Evolutionary conservation across 1,284 basidiomycete genomes (phyloP), one percentile per base, ranked within the genome.

Genomic region (Rhodofomes roseus): DNA sequence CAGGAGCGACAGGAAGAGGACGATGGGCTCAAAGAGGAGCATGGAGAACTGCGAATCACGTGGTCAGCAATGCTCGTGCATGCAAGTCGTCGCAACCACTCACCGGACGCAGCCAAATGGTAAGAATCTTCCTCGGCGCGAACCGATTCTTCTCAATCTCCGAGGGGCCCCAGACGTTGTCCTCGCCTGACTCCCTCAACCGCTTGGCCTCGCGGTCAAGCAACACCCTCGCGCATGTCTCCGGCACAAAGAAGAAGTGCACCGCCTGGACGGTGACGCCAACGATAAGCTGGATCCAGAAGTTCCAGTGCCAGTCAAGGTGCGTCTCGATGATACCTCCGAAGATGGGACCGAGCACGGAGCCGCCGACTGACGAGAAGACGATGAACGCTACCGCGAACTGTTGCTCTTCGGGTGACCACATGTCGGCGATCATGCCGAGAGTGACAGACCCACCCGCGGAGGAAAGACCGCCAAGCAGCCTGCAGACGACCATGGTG

Each of bases 391-490:
- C 50, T 16, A 52, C 50, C n/a, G 50, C 50, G 20, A 52, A 52
- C 34, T 52, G 50, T 20, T 52, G 50, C 50, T 52, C 50, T 14
- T 34, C 50, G 0, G 50, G 31, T 12, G 50, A 36, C 50, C 50
- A 52, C 50, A 52, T 52, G 22, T 52, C 50, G n/a, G 50, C 50
- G 50, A 52, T n/a, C 50, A 52, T 52, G 50, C 50, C 50, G 20
- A 52, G 50, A 6, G 50, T 52, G 14, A 52, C 34, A 2, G 50
- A 52, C 9, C 50, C 50, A 11, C 50, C 50, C 20, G 50, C 50
- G 22, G 50, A 52, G n/a, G 50, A 52, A 11, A 52, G 6, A 20
- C 50, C 50, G 4, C 50, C 50, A 7, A 52, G 34, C n/a, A 52
- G 22, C 18, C 50, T 14, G 50, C 8, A 7, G 31, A 52, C 50